A percentile compares a stretch with the other conserved stretches of the same genome.
Evolutionary conservation across 2,329 filamentous ascomycete species (phyloP).

Genomic region (Fusarium avenaceum): DNA sequence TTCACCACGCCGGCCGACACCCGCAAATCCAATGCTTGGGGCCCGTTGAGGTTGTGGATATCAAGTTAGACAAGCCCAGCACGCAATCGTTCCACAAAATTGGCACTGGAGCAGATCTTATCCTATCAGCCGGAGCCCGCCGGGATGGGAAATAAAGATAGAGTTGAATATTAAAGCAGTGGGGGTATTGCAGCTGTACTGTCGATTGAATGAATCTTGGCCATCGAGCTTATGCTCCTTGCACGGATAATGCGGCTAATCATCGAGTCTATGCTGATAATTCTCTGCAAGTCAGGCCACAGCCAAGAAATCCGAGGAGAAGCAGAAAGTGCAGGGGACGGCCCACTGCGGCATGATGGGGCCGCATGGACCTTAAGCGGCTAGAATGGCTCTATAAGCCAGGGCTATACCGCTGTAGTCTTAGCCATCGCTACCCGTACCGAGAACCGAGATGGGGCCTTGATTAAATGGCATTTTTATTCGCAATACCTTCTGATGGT

Average conservation of each 20-base stretch:
- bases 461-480: neutral
- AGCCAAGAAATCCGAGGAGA: neutral
- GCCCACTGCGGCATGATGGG: neutral
- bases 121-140: slow-evolving; percentile 4
- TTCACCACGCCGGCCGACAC: no score
- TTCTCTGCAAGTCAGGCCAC: slow-evolving; percentile 21
- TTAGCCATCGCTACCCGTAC: neutral
- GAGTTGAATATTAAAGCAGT: slow-evolving; percentile 5
- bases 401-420: neutral
- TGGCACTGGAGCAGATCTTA: neutral
- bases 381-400: neutral
- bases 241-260: no score
- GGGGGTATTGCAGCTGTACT: neutral
- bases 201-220: no score
- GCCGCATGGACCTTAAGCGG: neutral
- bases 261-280: no score
- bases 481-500: neutral
- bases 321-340: neutral
- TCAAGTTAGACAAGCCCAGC: no score
- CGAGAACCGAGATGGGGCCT: neutral
- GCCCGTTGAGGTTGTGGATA: no score
- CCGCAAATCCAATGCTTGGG: no score
- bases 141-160: slow-evolving; percentile 5
- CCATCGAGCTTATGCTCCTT: no score
- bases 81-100: neutral